Evolutionary conservation across 73 alveolate species (phyloP), one percentile per base, ranked within the genome.

Genomic region (Paramecium primaurelia): DNA sequence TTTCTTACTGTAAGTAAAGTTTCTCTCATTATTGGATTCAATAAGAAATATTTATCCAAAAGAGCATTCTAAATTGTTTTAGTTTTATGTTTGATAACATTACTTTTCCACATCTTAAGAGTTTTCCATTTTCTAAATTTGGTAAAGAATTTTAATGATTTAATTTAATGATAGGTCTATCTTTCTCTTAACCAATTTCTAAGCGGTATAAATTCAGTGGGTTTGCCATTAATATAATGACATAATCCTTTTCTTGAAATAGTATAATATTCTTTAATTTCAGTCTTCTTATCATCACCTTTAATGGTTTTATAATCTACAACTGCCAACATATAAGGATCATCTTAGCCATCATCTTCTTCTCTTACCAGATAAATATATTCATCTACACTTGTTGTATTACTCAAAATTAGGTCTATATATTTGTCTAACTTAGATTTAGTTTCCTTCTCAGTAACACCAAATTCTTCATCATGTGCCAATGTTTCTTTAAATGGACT

Each of bases 41-140:
- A 92, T 71, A 92, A 68, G 68, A 96, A 96, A 8, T 94, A 94
- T 75, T 96, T 95, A 86, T 96, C 98, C 30, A 86, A 69, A 10
- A 96, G 93, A 83, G 92, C 95, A 47, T 91, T 85, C 58, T 95
- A 73, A 60, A 85, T 92, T 7, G 89, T 93, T 51, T 95, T 96
- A 30, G 97, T 89, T 93, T 96, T 96, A 69, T 95, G 95, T 40
- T 95, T 59, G 37, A 93, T 89, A 34, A 96, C 95, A 75, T 95
- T 96, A 26, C 95, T 95, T 59, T 96, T 90, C 98, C 98, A 96
- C 97, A 96, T 95, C 75, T 96, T 93, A 34, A 96, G 45, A 22
- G 96, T 92, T 92, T 96, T 96, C 98, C 98, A 96, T 60, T 96
- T 90, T 91, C 96, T 94, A 77, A 96, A 96, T 75, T 95, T 77